These are phyloP conservation scores for Ophiostoma himal-ulmi DNA, from an alignment of 2,329 filamentous ascomycete species.

Conservation along the genomic window DNA sequence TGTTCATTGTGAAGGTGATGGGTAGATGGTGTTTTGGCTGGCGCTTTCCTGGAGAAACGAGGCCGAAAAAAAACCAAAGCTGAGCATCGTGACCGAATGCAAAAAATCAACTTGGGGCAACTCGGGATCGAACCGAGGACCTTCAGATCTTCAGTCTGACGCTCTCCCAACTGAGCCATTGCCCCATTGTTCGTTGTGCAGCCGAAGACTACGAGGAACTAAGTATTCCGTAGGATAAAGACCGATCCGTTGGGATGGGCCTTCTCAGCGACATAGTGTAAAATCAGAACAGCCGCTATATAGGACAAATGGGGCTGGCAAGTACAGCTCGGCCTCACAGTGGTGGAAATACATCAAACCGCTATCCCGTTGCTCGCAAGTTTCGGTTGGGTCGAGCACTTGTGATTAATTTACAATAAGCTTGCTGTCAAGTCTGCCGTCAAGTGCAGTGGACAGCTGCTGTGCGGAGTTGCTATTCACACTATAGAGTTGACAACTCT, in stretches of 20 bases:
- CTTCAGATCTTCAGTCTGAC: constrained; percentile 24
- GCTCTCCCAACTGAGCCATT: constrained; percentile 24
- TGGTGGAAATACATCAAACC: too few relatives aligned
- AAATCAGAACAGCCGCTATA: background rate
- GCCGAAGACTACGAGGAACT: background rate
- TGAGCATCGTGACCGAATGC: background rate
- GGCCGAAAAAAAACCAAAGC: background rate
- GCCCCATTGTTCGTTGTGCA: constrained; percentile 10
- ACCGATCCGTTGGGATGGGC: background rate
- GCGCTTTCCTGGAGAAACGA: background rate
- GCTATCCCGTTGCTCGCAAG: too few relatives aligned
- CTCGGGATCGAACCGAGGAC: constrained; percentile 23
- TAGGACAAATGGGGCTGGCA: background rate
- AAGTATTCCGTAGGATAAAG: background rate
- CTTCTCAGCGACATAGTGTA: background rate
- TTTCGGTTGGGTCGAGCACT: too few relatives aligned
- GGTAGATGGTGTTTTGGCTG: background rate
- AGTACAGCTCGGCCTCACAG: background rate
- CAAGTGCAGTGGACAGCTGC: too few relatives aligned
- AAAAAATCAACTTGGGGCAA: constrained; percentile 17
- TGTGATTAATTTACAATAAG: too few relatives aligned
- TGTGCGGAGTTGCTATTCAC: too few relatives aligned
- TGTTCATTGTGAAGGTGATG: background rate
- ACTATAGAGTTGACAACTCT: too few relatives aligned
- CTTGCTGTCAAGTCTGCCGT: too few relatives aligned